A percentile compares a stretch with the other conserved stretches of the same genome.
Conservation (phyloP, 2,329 filamentous ascomycete genomes). For the Aspergillus sp. region DNA sequence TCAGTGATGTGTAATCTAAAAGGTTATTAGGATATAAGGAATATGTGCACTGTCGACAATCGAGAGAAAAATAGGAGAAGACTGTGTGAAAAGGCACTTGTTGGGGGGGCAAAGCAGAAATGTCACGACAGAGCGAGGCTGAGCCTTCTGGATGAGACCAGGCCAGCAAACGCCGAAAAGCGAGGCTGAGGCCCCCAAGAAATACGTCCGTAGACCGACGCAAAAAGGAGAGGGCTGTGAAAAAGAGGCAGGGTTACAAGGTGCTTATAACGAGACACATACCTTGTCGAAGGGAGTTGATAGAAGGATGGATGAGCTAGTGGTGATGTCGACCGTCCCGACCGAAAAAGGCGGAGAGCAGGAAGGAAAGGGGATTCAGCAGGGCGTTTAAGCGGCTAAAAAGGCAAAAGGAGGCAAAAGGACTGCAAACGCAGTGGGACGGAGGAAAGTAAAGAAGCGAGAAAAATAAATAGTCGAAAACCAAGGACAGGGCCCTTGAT, state of each 20-base stretch:
- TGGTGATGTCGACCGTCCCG: slow-evolving; percentile 25
- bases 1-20: slow-evolving; percentile 29
- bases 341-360: slow-evolving; percentile 26
- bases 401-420: background rate
- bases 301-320: slow-evolving; percentile 20
- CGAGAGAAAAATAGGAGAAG: background rate
- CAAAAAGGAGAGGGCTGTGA: background rate
- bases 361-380: slow-evolving; percentile 18
- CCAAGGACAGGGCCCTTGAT: slow-evolving; percentile 23
- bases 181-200: background rate
- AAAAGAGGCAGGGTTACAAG: background rate
- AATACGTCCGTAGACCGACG: background rate
- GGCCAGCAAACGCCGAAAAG: slow-evolving; percentile 11
- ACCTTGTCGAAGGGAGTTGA: slow-evolving; percentile 16
- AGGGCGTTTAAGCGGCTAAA: slow-evolving; percentile 16
- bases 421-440: slow-evolving; percentile 8
- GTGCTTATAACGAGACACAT: slow-evolving; percentile 5
- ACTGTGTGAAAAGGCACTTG: background rate
- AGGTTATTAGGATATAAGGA: slow-evolving; percentile 9
- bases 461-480: slow-evolving; percentile 8
- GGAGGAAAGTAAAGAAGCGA: slow-evolving; percentile 9
- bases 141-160: slow-evolving; percentile 20
- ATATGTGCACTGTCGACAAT: background rate
- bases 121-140: slow-evolving; percentile 8
- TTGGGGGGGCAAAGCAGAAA: slow-evolving; percentile 10